phyloP scores from a whole-genome alignment of 371 early-diverging fungal species.

The Syncephalastrum sp. region DNA sequence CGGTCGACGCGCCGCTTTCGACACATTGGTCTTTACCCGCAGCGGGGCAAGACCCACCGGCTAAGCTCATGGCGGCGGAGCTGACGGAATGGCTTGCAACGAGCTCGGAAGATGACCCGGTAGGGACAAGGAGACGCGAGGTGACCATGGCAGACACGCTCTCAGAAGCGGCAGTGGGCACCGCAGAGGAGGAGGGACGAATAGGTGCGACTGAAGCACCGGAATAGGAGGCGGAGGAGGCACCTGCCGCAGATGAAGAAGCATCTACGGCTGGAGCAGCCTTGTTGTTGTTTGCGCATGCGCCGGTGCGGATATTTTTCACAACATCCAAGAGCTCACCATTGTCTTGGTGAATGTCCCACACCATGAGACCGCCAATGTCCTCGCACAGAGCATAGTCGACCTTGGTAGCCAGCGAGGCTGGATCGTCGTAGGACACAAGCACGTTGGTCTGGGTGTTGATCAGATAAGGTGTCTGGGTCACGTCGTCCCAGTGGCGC shows the following conservation, averaged over 20 bases:
- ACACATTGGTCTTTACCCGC: conserved; percentile 29
- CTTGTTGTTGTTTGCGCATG: conserved; percentile 19
- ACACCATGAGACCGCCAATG: conserved; percentile 65
- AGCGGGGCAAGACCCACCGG: conserved; percentile 10
- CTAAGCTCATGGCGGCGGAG: background rate
- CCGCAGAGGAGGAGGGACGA: conserved; percentile 2
- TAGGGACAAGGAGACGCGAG: conserved; percentile 2
- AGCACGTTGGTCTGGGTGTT: conserved; percentile 50
- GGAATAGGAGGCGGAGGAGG: background rate
- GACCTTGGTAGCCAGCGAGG: conserved; percentile 59
- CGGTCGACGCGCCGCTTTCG: conserved; percentile 13
- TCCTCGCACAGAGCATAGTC: conserved; percentile 48
- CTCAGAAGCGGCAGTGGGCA: background rate
- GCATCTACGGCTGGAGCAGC: background rate
- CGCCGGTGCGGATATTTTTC: conserved; percentile 32
- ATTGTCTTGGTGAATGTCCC: conserved; percentile 61
- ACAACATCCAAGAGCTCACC: conserved; percentile 50
- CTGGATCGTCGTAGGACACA: conserved; percentile 68
- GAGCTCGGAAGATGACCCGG: conserved; percentile 7
- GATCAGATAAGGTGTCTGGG: conserved; percentile 75
- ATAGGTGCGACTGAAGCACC: background rate
- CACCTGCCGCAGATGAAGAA: background rate
- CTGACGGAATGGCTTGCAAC: conserved; percentile 1
- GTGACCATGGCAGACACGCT: background rate
- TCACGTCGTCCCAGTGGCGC: conserved; percentile 61